Evolutionary conservation across 805 yeast genomes (phyloP).

Genomic region (Jamesozyma rosinii): DNA sequence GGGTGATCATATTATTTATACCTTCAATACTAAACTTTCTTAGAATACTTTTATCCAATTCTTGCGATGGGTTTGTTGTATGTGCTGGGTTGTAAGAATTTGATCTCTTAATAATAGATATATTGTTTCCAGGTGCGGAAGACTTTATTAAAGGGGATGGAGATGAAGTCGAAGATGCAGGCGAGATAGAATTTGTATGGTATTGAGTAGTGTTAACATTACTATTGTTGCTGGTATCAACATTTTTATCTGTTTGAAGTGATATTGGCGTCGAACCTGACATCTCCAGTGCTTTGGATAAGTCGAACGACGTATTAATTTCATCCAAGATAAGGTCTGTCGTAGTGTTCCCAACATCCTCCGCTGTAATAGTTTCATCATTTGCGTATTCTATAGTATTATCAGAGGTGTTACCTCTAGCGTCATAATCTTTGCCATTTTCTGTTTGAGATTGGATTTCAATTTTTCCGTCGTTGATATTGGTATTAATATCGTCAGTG

Average conservation of each 20-base stretch:
- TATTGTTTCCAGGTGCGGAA: background rate
- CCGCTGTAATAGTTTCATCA: background rate
- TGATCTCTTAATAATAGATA: background rate
- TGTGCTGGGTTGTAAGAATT: background rate
- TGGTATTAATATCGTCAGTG: background rate
- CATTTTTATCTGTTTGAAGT: background rate
- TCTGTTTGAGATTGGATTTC: too few relatives aligned
- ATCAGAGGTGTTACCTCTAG: background rate
- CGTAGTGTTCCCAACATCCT: background rate
- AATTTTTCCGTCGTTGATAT: background rate
- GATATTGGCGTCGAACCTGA: background rate
- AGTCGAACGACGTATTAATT: conserved; percentile 4
- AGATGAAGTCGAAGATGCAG: background rate
- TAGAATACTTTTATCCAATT: background rate
- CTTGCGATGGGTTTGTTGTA: background rate
- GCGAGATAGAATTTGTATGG: background rate
- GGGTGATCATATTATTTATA: background rate
- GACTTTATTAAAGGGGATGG: background rate
- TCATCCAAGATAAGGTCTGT: background rate
- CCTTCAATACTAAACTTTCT: conserved; percentile 1
- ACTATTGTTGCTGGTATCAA: background rate
- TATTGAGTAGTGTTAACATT: background rate
- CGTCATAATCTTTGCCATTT: background rate
- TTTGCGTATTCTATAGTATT: background rate
- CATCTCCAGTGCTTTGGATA: conserved; percentile 7